A percentile compares a stretch with the other conserved stretches of the same genome.
These are phyloP conservation scores for Chaetomiaceae sp. DNA, from an alignment of 2,329 filamentous ascomycete genomes.

Conservation along the genomic window DNA sequence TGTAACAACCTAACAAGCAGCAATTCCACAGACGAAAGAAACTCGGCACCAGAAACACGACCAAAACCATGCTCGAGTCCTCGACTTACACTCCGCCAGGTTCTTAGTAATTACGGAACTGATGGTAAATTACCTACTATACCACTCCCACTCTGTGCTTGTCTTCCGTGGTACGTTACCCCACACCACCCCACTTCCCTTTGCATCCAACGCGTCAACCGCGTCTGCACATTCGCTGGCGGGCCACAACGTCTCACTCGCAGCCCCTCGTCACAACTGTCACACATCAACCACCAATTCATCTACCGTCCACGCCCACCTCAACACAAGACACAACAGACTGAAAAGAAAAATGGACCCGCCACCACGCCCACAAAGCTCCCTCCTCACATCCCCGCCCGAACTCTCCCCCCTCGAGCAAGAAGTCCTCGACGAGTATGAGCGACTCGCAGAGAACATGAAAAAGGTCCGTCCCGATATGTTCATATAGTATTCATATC, in stretches of 20 bases:
- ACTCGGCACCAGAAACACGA: no score
- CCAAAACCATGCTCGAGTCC: no score
- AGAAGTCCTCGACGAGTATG: slow-evolving; percentile 92
- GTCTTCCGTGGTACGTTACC: no score
- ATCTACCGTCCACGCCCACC: background rate
- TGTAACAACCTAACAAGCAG: no score
- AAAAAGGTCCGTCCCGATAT: no score
- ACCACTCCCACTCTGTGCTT: no score
- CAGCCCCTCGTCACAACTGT: background rate
- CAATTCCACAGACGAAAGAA: no score
- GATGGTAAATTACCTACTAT: slow-evolving; percentile 2
- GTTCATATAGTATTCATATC: no score
- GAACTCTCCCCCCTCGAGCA: slow-evolving; percentile 79
- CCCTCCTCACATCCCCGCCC: slow-evolving; percentile 36
- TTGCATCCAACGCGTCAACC: slow-evolving; percentile 13
- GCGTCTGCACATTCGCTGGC: slow-evolving; percentile 1
- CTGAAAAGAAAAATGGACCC: slow-evolving; percentile 21
- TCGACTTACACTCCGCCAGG: no score
- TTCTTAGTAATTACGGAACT: background rate
- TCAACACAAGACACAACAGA: background rate
- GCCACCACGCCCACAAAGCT: slow-evolving; percentile 15
- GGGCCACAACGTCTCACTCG: no score
- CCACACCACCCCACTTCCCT: no score
- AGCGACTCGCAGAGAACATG: slow-evolving; percentile 81
- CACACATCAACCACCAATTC: background rate